A percentile compares a stretch with the other conserved stretches of the same genome.
phyloP scores from a whole-genome alignment of 192 early-diverging fungal species.

The Podila verticillata region DNA sequence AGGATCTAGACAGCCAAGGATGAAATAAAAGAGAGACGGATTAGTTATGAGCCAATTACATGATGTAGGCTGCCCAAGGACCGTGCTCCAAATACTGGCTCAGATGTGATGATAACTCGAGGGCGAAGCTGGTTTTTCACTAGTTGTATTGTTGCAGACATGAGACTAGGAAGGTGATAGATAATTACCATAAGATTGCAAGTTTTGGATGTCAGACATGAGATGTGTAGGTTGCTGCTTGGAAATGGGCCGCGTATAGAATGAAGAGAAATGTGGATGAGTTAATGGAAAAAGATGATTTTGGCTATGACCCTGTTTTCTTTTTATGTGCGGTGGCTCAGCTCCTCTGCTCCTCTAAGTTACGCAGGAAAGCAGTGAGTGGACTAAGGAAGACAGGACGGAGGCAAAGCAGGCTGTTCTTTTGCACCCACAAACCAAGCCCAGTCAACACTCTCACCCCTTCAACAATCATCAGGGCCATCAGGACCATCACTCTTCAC shows the following conservation, averaged over 20 bases:
- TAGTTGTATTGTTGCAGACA: background rate
- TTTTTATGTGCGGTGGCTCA: background rate
- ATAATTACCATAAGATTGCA: background rate
- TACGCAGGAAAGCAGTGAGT: too few species aligned
- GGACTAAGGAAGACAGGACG: too few species aligned
- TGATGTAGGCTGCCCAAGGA: too few species aligned
- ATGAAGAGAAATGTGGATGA: background rate
- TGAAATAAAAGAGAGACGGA: background rate
- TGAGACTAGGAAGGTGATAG: background rate
- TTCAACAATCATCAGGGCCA: background rate
- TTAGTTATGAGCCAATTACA: too few species aligned
- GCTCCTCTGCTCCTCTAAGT: background rate
- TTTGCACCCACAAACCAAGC: too few species aligned
- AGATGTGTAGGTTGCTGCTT: background rate
- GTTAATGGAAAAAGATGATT: slow-evolving; percentile 1
- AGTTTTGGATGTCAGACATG: background rate
- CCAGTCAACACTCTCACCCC: background rate
- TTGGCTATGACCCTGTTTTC: background rate
- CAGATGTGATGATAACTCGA: background rate
- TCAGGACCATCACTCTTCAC: background rate
- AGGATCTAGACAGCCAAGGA: slow-evolving; percentile 43
- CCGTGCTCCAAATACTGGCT: too few species aligned
- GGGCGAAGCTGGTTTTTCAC: background rate
- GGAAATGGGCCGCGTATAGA: background rate
- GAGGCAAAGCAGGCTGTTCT: too few species aligned